Base-by-base conservation (phyloP, 371 early-diverging fungal genomes). In the Apophysomyces sp. region DNA sequence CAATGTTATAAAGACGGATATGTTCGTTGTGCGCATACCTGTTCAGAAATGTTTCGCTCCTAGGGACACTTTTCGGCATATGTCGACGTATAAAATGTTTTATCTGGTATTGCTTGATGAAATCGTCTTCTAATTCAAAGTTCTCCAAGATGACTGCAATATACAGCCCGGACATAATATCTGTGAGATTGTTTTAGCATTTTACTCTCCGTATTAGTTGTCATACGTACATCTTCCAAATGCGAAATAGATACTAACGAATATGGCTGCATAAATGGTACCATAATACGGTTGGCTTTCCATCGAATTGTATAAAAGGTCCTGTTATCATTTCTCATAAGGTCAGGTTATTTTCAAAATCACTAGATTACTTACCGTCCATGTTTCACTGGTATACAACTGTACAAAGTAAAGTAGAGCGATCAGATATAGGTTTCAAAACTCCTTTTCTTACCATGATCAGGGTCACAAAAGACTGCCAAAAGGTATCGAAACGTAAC, bases 71-170 rank as follows among this genome's bases (percentile, higher is more conserved):
- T 44, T 76, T 78, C n/a, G 71, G 74, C 6, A 69, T 73, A 44
- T 83, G 78, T 2, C 69, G 72, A 15, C 74, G 72, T 26, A 83
- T 78, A 62, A 81, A 88, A 29, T 81, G 81, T 44, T 83, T 74
- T 36, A 88, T 73, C 56, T 88, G 88, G 26, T 78, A 80, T 31
- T 74, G 74, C 27, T 79, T 82, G 55, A 86, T 88, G 60, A 80
- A 80, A 12, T 77, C 81, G 29, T 85, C 86, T 9, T 83, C 86
- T 16, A 83, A 55, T 55, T 86, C 87, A 65, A 88, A 88, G 58
- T 85, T 84, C 51, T 88, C 88, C 52, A 86, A 58, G 15, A 86
- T 77, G 27, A 88, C 82, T 16, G 88, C 88, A 70, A 88, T 80
- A 58, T 86, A 88, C 18, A 88, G 78, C 26, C 84, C 86, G 26